Base-by-base conservation (phyloP, 73 alveolate species). In the Blepharisma stoltei region DNA sequence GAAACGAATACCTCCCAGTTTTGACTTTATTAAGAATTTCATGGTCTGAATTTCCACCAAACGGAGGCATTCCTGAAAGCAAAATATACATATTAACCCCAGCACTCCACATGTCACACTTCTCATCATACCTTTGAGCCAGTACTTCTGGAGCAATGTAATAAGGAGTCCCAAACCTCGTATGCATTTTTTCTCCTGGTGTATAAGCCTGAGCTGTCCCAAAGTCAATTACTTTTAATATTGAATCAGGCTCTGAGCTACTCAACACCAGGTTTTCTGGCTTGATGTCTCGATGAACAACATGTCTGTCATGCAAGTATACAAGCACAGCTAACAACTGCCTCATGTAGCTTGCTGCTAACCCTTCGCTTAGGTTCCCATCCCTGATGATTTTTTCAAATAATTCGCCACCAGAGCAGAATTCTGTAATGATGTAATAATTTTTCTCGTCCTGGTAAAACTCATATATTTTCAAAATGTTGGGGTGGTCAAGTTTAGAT, bases 1-100 rank as follows among this genome's bases (percentile, higher is more conserved):
- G 52, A 70, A 70, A 76, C 53, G 81, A 53, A 78, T 67, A 78
- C 27, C 73, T 70, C 14, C 86, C 92, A 9, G 53, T 48, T 27
- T 52, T 54, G 41, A 79, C 85, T 48, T 84, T 78, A 73, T 54
- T 45, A 80, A 84, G 54, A 52, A 89, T 89, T 53, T 88, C 94
- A n/a, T 83, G 84, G 75, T 92, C 90, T 23, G 83, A 80, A 60
- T 77, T 75, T 14, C 96, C 98, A 71, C 85, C 83, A 84, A 92
- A 92, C 8, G 98, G 98, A 23, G 98, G 98, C 68, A 82, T 84
- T 7, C 98, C 98, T 23, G 93, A 86, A 75, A 92, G 84, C 75
- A 89, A 55, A 50, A 92, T 88, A 83, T 86, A 92, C 81, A 82
- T 77, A 54, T 89, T 92, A 43, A 92, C 95, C 21, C 98, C 98